Evolutionary conservation across 768 basidiomycete species (phyloP).

Genomic region (Kwoniella bestiolae): DNA sequence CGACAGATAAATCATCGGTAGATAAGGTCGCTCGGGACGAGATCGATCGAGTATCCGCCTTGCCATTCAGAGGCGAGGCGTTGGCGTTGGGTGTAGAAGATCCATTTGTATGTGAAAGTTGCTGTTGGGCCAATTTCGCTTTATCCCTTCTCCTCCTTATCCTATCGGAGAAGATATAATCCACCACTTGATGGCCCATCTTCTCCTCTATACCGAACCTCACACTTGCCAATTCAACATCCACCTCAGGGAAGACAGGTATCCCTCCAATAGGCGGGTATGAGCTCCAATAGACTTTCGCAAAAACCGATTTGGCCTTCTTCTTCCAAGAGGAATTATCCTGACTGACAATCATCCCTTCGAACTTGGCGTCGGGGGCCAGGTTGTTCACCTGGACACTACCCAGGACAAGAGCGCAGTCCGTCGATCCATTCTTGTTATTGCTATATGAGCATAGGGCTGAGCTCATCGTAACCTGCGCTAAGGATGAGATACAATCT

Average conservation of each 20-base stretch:
- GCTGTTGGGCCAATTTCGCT: conserved; percentile 4
- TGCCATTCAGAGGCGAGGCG: neutral
- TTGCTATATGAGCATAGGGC: conserved; percentile 82
- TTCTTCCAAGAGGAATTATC: conserved; percentile 6
- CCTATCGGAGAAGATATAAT: conserved; percentile 75
- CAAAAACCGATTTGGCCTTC: conserved; percentile 65
- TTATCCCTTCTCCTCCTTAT: conserved; percentile 18
- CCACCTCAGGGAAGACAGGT: conserved; percentile 80
- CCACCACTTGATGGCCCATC: conserved; percentile 78
- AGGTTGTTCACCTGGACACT: conserved; percentile 86
- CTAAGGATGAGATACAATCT: conserved; percentile 70
- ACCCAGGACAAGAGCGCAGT: conserved; percentile 73
- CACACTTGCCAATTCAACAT: conserved; percentile 81
- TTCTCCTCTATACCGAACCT: conserved; percentile 82
- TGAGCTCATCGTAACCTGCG: conserved; percentile 80
- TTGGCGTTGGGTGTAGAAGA: neutral
- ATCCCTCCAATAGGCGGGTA: conserved; percentile 93
- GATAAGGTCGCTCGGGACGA: neutral
- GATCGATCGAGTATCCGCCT: conserved; percentile 1
- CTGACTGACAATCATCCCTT: conserved; percentile 60
- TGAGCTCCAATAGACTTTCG: conserved; percentile 76
- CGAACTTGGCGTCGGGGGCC: conserved; percentile 76
- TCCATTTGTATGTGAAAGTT: neutral
- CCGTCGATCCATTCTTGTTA: conserved; percentile 83
- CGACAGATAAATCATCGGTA: conserved; percentile 9